Base-by-base conservation (phyloP, 2,329 filamentous ascomycete species). In the Lojkania enalia region DNA sequence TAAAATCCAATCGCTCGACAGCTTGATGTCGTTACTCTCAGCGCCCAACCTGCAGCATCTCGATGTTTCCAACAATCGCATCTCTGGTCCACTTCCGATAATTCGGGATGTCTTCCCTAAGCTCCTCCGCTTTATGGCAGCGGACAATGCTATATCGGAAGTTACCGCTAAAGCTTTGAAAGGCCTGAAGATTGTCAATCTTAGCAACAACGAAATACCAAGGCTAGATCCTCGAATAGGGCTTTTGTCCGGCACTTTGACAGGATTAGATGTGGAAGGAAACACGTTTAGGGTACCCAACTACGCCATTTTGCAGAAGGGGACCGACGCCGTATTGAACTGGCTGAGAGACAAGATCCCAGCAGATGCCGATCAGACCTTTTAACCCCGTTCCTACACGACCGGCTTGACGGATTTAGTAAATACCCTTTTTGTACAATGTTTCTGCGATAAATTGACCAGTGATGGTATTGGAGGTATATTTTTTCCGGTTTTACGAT, bases 211-310 rank as follows among this genome's bases (percentile, higher is more conserved):
- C 62, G 86, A 92, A 39, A 89, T 97, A 51, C 81, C 81, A n/a
- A 81, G 83, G 35, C 74, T 97, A 12, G 88, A 94, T 48, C 87
- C 91, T 0, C 83, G 85, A 5, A 78, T 97, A 9, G 92, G 92
- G 0, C 74, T 95, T 11, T 75, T 95, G 0, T 84, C 85, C 18
- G 85, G 84, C 1, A 76, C 58, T 51, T 82, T 72, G 74, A 87
- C 77, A 69, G 80, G 77, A 42, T 74, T 96, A 7, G 86, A 95
- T 36, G 86, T 96, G 3, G 82, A 81, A 20, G 90, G 90, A 0
- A 97, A 97, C 66, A 79, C 84, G 21, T 97, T 97, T 71, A 80
- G 89, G 21, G 90, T 96, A 21, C 92, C 92, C 0, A 83, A 88
- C 44, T 91, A 87, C 74, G 87, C 87, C 51, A 80, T 96, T 5